Evolutionary conservation across 306 rosid genomes (phyloP).

Genomic region (Acacia confusa): DNA sequence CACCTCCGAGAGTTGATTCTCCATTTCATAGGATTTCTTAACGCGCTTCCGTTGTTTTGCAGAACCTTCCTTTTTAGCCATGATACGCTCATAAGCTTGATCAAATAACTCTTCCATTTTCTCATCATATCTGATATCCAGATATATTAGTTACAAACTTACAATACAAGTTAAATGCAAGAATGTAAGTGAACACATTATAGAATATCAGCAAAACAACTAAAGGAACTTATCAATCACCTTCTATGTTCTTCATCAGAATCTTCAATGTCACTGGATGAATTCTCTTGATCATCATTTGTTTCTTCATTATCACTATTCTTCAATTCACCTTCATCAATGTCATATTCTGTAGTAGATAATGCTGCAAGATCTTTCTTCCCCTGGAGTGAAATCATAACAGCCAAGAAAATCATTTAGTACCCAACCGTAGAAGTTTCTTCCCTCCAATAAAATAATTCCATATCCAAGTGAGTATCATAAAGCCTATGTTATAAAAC

Average conservation of each 20-base stretch:
- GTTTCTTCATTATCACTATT: conserved; percentile 55
- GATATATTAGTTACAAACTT: conserved; percentile 14
- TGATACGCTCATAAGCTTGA: conserved; percentile 74
- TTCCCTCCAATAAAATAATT: conserved; percentile 3
- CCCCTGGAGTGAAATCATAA: conserved; percentile 55
- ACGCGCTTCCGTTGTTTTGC: conserved; percentile 82
- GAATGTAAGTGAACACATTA: conserved; percentile 7
- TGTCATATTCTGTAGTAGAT: conserved; percentile 74
- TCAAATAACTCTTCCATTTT: conserved; percentile 77
- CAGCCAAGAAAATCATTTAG: conserved; percentile 20
- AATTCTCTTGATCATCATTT: conserved; percentile 41
- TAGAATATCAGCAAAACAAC: conserved; percentile 10
- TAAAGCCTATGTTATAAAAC: not conserved
- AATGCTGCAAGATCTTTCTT: conserved; percentile 79
- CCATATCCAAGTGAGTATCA: not conserved
- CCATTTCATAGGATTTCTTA: conserved; percentile 54
- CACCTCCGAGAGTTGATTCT: conserved; percentile 73
- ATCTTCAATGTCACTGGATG: conserved; percentile 70
- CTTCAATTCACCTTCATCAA: conserved; percentile 45
- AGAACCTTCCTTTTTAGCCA: conserved; percentile 74
- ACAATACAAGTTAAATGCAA: conserved; percentile 1
- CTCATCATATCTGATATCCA: conserved; percentile 66
- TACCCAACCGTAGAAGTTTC: not conserved
- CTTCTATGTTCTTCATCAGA: conserved; percentile 87
- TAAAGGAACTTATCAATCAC: conserved; percentile 44